Base-by-base conservation (phyloP, 2,329 filamentous ascomycete species). In the Alternaria novae-zelandiae region DNA sequence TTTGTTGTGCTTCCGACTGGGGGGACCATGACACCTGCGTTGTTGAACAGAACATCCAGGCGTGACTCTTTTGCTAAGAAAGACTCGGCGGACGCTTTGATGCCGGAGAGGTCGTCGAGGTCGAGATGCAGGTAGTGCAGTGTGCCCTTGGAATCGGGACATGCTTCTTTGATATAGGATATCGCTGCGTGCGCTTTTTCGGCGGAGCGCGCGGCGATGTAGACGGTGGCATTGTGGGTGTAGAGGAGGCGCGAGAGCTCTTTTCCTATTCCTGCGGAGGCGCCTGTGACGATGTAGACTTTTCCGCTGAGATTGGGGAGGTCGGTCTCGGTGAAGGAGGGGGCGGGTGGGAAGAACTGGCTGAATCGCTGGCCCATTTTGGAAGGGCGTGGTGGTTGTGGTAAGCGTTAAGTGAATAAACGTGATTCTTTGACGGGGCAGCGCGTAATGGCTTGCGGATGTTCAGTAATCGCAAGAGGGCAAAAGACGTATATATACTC, bases 231-330 rank as follows among this genome's bases (percentile, higher is more conserved):
- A 57, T 86, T 84, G 25, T 81, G 81, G 17, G 74, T 68, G 72
- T 88, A 88, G 12, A 89, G 79, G 6, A 88, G 82, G 44, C 81
- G 81, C 41, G 78, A 78, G 15, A 87, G 78, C 67, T 86, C 83
- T 25, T 83, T 80, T 11, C 86, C 86, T 13, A 87, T 78, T 17
- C 82, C 82, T 1, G 80, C 67, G 49, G 79, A 78, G 30, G 80
- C 82, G 15, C 84, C 84, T 0, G 78, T 88, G 17, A 88, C 82
- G 61, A 88, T 80, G 72, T 81, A 82, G 26, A 86, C 82, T 23
- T 55, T 55, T 2, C 56, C 65, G 10, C 71, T 64, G 53, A 83
- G 80, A 59, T 82, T 76, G 2, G 78, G 77, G 8, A 84, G 72
- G 46, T 82, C 76, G 41, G 76, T 68, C 41, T 83, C 82, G 2